phyloP scores from a whole-genome alignment of 768 basidiomycete species.

The Kwoniella pini region DNA sequence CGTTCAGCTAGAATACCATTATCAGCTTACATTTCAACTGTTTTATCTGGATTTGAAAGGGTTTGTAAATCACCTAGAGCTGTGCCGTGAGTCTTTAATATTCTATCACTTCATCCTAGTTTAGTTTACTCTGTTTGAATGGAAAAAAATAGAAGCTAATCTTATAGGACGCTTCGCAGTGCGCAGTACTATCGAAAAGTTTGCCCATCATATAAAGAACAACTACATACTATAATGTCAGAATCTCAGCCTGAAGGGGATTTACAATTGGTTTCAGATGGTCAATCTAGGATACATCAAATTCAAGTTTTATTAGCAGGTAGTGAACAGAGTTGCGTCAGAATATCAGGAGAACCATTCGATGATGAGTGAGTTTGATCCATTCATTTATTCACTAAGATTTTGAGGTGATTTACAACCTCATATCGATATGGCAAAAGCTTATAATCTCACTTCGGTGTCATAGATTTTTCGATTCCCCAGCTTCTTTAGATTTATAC shows the following conservation, averaged over 20 bases:
- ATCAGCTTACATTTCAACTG: constrained; percentile 41
- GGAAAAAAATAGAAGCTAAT: no score
- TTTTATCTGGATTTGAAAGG: constrained; percentile 42
- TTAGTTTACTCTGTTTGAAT: neutral
- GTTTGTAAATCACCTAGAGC: constrained; percentile 36
- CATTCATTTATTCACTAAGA: neutral
- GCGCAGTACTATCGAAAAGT: constrained; percentile 27
- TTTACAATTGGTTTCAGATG: constrained; percentile 26
- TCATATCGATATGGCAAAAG: neutral
- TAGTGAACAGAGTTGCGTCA: constrained; percentile 41
- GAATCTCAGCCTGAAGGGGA: constrained; percentile 27
- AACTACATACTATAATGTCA: constrained; percentile 21
- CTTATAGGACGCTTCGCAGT: no score
- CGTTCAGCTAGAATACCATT: constrained; percentile 44
- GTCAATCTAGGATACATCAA: constrained; percentile 40
- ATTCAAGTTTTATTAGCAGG: constrained; percentile 40
- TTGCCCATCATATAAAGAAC: constrained; percentile 27
- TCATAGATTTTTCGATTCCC: constrained; percentile 52
- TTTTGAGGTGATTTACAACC: no score
- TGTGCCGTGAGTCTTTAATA: constrained; percentile 34
- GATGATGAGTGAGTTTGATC: constrained; percentile 43
- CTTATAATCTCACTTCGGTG: neutral
- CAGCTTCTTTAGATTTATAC: constrained; percentile 38
- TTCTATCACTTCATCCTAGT: no score
- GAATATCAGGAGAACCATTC: constrained; percentile 47